These are phyloP conservation scores for Punica granatum DNA, from an alignment of 345 rosid genomes.

Conservation along the genomic window DNA sequence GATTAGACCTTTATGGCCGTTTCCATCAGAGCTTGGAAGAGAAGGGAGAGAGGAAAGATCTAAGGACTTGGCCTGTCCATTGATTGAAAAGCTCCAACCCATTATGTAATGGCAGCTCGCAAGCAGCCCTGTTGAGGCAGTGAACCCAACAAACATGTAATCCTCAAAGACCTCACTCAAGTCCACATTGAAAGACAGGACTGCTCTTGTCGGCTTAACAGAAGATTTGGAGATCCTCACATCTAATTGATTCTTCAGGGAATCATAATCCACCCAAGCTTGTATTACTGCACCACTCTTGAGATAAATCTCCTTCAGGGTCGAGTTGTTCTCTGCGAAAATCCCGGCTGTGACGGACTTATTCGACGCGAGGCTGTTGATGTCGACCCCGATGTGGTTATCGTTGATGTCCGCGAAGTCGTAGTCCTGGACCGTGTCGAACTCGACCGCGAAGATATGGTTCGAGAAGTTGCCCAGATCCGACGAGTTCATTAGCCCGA, in stretches of 20 bases:
- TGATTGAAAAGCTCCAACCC: conserved; percentile 84
- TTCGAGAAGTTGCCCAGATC: conserved; percentile 39
- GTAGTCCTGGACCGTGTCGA: conserved; percentile 65
- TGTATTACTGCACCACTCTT: conserved; percentile 46
- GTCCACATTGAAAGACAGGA: conserved; percentile 59
- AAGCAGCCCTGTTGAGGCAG: conserved; percentile 79
- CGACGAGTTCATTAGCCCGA: conserved; percentile 54
- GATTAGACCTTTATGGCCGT: conserved; percentile 23
- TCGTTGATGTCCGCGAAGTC: conserved; percentile 65
- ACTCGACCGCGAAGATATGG: conserved; percentile 75
- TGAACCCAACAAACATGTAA: conserved; percentile 77
- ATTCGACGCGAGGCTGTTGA: conserved; percentile 52
- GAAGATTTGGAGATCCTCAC: conserved; percentile 65
- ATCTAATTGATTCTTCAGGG: conserved; percentile 39
- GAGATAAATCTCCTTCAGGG: conserved; percentile 29
- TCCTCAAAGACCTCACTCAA: conserved; percentile 47
- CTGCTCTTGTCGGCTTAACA: conserved; percentile 41
- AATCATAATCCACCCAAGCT: conserved; percentile 90
- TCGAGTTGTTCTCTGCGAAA: conserved; percentile 28
- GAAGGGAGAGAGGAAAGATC: conserved; percentile 54
- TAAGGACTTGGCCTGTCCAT: conserved; percentile 55
- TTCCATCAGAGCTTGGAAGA: conserved; percentile 32
- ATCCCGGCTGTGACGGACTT: conserved; percentile 49
- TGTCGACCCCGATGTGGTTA: conserved; percentile 79
- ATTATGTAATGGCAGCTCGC: conserved; percentile 68